Conservation (phyloP, 495 filamentous ascomycete species). For the Viridothelium virens region DNA sequence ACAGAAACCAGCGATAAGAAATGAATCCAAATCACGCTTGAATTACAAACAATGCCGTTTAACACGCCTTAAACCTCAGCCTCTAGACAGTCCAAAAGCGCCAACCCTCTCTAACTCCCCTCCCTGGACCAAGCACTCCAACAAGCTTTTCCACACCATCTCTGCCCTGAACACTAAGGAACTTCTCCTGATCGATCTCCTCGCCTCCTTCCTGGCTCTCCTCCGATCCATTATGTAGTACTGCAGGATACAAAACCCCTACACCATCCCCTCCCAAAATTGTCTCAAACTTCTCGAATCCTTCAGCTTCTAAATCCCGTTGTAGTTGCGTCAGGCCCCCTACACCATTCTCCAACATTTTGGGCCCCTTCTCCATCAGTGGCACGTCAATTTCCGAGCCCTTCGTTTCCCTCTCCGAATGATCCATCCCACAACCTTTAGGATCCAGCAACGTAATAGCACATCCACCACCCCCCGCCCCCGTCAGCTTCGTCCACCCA, state of each 20-base stretch:
- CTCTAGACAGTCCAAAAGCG: constrained; percentile 66
- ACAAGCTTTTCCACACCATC: constrained; percentile 65
- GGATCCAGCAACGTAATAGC: constrained; percentile 85
- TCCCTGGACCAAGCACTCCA: constrained; percentile 51
- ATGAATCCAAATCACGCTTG: too few species aligned
- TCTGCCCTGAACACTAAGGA: constrained; percentile 70
- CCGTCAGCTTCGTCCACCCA: constrained; percentile 95
- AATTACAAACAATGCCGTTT: neutral
- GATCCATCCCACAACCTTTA: constrained; percentile 20
- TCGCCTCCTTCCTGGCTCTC: constrained; percentile 65
- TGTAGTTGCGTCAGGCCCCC: constrained; percentile 50
- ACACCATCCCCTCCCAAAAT: constrained; percentile 87
- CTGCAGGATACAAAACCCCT: constrained; percentile 84
- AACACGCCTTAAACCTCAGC: neutral
- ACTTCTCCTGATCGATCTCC: constrained; percentile 88
- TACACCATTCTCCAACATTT: neutral
- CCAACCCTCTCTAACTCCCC: constrained; percentile 71
- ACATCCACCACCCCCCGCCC: constrained; percentile 89
- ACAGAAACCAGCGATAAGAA: too few species aligned
- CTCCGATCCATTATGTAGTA: constrained; percentile 59
- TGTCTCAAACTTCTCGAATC: constrained; percentile 75
- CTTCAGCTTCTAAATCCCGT: constrained; percentile 59
- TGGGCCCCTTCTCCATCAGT: neutral
- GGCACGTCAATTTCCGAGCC: neutral
- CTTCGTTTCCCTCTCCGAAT: neutral